Base-by-base conservation (phyloP, 495 filamentous ascomycete genomes). In the Hypoxylon trugodes region DNA sequence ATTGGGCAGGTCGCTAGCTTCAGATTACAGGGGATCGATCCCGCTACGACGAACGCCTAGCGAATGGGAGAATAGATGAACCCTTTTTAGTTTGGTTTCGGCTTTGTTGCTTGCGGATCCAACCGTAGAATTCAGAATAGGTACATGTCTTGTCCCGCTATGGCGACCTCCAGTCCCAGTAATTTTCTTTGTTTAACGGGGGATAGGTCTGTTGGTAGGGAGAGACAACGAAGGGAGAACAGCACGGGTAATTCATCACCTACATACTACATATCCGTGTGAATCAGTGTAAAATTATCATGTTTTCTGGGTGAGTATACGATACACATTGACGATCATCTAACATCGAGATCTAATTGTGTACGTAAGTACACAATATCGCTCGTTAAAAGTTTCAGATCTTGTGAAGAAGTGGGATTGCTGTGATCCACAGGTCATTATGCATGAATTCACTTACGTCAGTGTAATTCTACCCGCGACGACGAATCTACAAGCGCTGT, bases 61-160 rank as follows among this genome's bases (percentile, higher is more conserved):
- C 60, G 18, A 64, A 64, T 64, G 45, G 51, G 51, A 63, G 25
- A 56, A 56, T 56, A 49, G 32, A 42, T 16, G 28, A 26, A 33
- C 16, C n/a, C n/a, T n/a, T n/a, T n/a, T n/a, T 42, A 25, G 32
- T 16, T 24, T 32, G 1, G 28, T 42, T 51, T 41, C 10, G 42
- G n/a, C 22, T 38, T 46, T 19, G 19, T 42, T 41, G 22, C 21
- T 28, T 24, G 19, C 59, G 59, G 46, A 58, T 46, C 33, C 37
- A 64, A 47, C 60, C 37, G 46, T 35, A 35, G 36, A 30, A 50
- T 51, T 32, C 42, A 21, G 21, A 21, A 26, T 26, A 41, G 28
- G 28, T n/a, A 50, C 33, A 22, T 9, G 15, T 2, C 13, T 37
- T 35, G 16, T 12, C n/a, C 25, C 4, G 41, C 13, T 4, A 54